A percentile compares a stretch with the other conserved stretches of the same genome.
Evolutionary conservation across 768 basidiomycete genomes (phyloP).

Genomic region (Boletus subcaerulescens): DNA sequence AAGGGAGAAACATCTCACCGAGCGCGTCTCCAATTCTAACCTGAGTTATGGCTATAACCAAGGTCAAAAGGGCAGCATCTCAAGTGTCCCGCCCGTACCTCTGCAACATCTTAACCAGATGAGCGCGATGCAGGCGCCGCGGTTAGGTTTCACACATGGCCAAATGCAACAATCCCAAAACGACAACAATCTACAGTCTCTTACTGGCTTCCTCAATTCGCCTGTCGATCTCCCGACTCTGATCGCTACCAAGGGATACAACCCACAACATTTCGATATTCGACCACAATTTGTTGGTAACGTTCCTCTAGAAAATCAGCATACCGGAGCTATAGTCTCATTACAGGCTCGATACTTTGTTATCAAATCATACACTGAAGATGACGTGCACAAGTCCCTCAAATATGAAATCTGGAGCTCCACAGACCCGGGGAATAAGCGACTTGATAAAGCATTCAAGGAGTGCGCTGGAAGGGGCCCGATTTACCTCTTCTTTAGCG

Average conservation of each 20-base stretch:
- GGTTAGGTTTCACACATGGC: slow-evolving; percentile 36
- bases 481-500: slow-evolving; percentile 97
- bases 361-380: slow-evolving; percentile 99
- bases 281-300: slow-evolving; percentile 69
- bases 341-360: slow-evolving; percentile 88
- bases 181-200: slow-evolving; percentile 35
- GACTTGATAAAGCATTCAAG: slow-evolving; percentile 96
- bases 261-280: slow-evolving; percentile 80
- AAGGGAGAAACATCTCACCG: slow-evolving; percentile 55
- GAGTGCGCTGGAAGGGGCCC: slow-evolving; percentile 90
- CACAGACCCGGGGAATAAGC: slow-evolving; percentile 94
- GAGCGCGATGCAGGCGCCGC: slow-evolving; percentile 33
- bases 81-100: slow-evolving; percentile 72
- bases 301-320: background rate
- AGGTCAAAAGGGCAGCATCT: slow-evolving; percentile 41
- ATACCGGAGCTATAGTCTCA: slow-evolving; percentile 1
- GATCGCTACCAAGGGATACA: slow-evolving; percentile 87
- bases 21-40: slow-evolving; percentile 67
- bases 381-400: slow-evolving; percentile 97
- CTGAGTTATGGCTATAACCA: slow-evolving; percentile 58
- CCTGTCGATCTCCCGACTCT: slow-evolving; percentile 86
- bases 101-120: slow-evolving; percentile 67
- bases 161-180: slow-evolving; percentile 28
- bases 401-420: slow-evolving; percentile 99
- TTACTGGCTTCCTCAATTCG: slow-evolving; percentile 50